A percentile compares a stretch with the other conserved stretches of the same genome.
phyloP scores from a whole-genome alignment of 1,284 basidiomycete species.

The Apiotrichum veenhuisii region DNA sequence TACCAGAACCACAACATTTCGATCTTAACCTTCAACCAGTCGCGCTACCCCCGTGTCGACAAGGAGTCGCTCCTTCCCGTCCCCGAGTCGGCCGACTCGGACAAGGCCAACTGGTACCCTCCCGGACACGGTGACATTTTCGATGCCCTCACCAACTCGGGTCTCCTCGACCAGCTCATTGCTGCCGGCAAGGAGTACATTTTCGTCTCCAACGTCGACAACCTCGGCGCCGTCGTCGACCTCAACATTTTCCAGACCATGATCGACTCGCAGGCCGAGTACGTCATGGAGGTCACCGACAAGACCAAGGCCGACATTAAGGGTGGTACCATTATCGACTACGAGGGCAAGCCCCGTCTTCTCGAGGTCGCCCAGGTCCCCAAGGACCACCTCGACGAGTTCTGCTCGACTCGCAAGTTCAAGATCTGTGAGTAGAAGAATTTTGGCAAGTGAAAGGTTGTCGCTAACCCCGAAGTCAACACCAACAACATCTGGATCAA shows the following conservation, averaged over 20 bases:
- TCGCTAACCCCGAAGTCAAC: conserved; percentile 31
- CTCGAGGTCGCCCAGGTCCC: conserved; percentile 99
- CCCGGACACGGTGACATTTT: conserved; percentile 91
- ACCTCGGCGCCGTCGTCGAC: conserved; percentile 92
- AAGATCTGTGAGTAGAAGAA: conserved; percentile 53
- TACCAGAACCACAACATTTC: conserved; percentile 96
- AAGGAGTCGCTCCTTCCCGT: conserved; percentile 91
- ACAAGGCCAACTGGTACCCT: conserved; percentile 98
- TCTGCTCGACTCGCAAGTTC: conserved; percentile 83
- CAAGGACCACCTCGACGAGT: conserved; percentile 95
- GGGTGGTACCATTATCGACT: conserved; percentile 97
- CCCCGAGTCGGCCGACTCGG: conserved; percentile 77
- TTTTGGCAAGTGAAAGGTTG: neutral
- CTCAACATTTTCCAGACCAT: conserved; percentile 67
- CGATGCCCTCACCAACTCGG: conserved; percentile 69
- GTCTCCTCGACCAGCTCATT: conserved; percentile 91
- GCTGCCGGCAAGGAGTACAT: conserved; percentile 97
- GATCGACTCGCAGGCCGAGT: conserved; percentile 81
- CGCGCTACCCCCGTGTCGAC: conserved; percentile 93
- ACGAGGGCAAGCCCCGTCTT: conserved; percentile 87
- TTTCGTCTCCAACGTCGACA: conserved; percentile 99
- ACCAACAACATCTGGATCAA: conserved; percentile 92
- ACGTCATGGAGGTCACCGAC: conserved; percentile 99
- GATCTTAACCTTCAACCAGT: conserved; percentile 91
- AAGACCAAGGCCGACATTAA: conserved; percentile 99